Percentiles rank a stretch among this genome's conserved stretches.
Conservation (phyloP, 129 eudicot species). For the Artemisia annua region DNA sequence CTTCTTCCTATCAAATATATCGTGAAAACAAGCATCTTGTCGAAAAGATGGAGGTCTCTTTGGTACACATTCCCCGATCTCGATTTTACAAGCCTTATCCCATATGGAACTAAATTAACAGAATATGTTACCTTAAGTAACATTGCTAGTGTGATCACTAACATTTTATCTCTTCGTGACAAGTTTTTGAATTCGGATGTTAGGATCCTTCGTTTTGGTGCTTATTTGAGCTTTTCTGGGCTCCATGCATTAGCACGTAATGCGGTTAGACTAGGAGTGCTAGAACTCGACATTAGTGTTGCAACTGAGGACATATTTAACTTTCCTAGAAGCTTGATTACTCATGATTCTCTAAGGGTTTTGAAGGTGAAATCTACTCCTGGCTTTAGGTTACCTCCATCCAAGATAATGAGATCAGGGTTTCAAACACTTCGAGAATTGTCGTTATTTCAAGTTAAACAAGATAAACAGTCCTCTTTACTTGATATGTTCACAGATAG, state of each 20-base stretch:
- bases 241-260: slow-evolving; percentile 47
- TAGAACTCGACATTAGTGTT: slow-evolving; percentile 65
- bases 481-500: slow-evolving; percentile 43
- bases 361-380: slow-evolving; percentile 48
- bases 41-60: slow-evolving; percentile 57
- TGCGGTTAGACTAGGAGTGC: slow-evolving; percentile 56
- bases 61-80: slow-evolving; percentile 81
- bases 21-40: slow-evolving; percentile 53
- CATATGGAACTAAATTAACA: neutral
- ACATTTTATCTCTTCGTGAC: slow-evolving; percentile 38
- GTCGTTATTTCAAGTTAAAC: slow-evolving; percentile 44
- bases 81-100: slow-evolving; percentile 55
- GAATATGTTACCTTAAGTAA: slow-evolving; percentile 14
- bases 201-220: slow-evolving; percentile 50
- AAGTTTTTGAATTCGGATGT: slow-evolving; percentile 43
- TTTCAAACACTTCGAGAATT: slow-evolving; percentile 45
- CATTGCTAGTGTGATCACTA: slow-evolving; percentile 32
- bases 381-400: slow-evolving; percentile 63
- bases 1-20: slow-evolving; percentile 55
- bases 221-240: slow-evolving; percentile 43
- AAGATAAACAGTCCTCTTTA: slow-evolving; percentile 41
- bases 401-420: slow-evolving; percentile 47
- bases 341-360: slow-evolving; percentile 37
- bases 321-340: slow-evolving; percentile 52
- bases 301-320: slow-evolving; percentile 58